Evolutionary conservation across 306 rosid genomes (phyloP).

Genomic region (Cucurbita ficifolia): DNA sequence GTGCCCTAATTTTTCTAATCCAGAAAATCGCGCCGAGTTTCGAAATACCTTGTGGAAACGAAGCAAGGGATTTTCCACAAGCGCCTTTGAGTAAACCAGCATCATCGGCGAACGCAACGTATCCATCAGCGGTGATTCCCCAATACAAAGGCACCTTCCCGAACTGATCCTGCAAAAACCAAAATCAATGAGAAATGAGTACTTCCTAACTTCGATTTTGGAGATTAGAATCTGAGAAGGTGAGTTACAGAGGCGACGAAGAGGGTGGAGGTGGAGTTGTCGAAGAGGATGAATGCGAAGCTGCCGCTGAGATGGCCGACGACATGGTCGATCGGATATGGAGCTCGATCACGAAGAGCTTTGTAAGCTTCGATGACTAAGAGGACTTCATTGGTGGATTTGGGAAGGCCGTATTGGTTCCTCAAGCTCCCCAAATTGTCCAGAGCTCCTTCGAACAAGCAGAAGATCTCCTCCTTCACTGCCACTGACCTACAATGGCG

Average conservation of each 20-base stretch:
- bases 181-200: neutral
- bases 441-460: conserved; percentile 78
- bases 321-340: conserved; percentile 79
- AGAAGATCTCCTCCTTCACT: conserved; percentile 82
- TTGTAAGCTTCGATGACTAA: conserved; percentile 88
- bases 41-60: conserved; percentile 58
- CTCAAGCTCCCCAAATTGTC: conserved; percentile 82
- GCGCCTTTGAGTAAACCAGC: conserved; percentile 73
- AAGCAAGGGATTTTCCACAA: conserved; percentile 99
- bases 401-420: conserved; percentile 72
- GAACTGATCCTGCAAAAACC: conserved; percentile 35
- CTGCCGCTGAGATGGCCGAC: conserved; percentile 70
- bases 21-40: neutral
- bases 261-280: conserved; percentile 72
- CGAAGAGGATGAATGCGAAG: conserved; percentile 71
- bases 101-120: conserved; percentile 74
- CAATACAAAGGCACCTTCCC: conserved; percentile 76
- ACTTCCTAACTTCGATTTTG: too few relatives aligned
- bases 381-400: conserved; percentile 64
- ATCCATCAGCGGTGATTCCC: conserved; percentile 97
- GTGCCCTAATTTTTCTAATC: neutral
- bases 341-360: conserved; percentile 89
- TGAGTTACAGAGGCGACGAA: conserved; percentile 73
- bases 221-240: neutral
- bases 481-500: conserved; percentile 53